Conservation (phyloP, 176 grass and related monocot species). For the Guadua angustifolia region DNA sequence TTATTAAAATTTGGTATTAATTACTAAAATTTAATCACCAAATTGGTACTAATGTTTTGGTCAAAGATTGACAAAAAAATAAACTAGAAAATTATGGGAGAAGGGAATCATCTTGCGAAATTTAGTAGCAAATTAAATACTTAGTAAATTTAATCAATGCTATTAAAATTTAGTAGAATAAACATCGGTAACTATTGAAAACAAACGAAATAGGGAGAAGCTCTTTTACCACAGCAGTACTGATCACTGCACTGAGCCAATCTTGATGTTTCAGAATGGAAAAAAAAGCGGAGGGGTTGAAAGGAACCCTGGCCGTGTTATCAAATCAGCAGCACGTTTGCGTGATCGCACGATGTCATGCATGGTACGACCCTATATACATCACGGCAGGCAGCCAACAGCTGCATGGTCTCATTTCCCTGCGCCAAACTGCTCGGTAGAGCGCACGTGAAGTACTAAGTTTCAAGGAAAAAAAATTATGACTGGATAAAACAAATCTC, state of each 20-base stretch:
- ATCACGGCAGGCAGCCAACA: neutral
- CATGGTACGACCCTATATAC: neutral
- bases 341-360: neutral
- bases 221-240: neutral
- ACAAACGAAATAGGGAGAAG: neutral
- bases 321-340: conserved; percentile 25
- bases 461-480: neutral
- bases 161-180: no score
- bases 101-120: no score
- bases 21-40: no score
- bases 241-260: neutral
- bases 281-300: neutral
- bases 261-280: neutral
- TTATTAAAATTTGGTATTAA: no score
- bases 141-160: no score
- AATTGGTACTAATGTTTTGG: no score
- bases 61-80: no score
- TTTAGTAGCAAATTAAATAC: no score
- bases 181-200: no score
- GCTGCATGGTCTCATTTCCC: conserved; percentile 46
- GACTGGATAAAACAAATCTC: neutral
- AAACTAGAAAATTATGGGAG: no score
- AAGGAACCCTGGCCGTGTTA: neutral
- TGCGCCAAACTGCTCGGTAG: neutral
- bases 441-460: conserved; percentile 38